Conservation (phyloP, 2,329 filamentous ascomycete genomes). For the Calonectria pteridis region DNA sequence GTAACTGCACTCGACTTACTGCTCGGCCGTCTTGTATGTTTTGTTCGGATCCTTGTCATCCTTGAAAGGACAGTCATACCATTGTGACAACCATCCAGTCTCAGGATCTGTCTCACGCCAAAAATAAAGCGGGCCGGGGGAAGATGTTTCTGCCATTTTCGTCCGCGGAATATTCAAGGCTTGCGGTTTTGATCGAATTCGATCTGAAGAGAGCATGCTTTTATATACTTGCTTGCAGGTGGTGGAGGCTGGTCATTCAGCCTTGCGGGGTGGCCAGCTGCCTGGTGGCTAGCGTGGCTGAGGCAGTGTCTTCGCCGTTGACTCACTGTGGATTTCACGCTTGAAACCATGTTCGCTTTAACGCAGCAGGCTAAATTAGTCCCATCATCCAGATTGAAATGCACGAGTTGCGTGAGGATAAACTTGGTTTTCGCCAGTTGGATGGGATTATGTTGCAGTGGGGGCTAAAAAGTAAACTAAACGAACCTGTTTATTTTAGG, state of each 20-base stretch:
- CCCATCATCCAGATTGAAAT: too few species aligned
- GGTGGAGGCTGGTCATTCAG: conserved; percentile 13
- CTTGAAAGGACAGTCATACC: conserved; percentile 66
- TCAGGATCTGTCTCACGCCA: conserved; percentile 60
- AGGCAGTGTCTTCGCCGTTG: conserved; percentile 39
- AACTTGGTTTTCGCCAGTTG: too few species aligned
- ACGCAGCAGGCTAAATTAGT: background rate
- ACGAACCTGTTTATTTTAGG: too few species aligned
- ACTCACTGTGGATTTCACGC: conserved; percentile 29
- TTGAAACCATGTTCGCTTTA: background rate
- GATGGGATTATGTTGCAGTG: too few species aligned
- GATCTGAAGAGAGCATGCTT: background rate
- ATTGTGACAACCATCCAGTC: conserved; percentile 73
- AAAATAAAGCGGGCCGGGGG: conserved; percentile 55
- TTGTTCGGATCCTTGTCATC: conserved; percentile 50
- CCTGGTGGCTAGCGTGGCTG: conserved; percentile 16
- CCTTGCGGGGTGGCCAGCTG: conserved; percentile 17
- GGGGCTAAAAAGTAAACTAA: too few species aligned
- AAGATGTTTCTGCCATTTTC: conserved; percentile 27
- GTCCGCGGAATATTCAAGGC: background rate
- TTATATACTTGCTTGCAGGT: conserved; percentile 9
- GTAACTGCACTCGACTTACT: conserved; percentile 50
- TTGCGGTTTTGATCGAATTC: background rate
- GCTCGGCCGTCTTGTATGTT: conserved; percentile 64
- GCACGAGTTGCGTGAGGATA: too few species aligned